Base-by-base conservation (phyloP, 2,329 filamentous ascomycete species). In the Fusarium zealandicum region DNA sequence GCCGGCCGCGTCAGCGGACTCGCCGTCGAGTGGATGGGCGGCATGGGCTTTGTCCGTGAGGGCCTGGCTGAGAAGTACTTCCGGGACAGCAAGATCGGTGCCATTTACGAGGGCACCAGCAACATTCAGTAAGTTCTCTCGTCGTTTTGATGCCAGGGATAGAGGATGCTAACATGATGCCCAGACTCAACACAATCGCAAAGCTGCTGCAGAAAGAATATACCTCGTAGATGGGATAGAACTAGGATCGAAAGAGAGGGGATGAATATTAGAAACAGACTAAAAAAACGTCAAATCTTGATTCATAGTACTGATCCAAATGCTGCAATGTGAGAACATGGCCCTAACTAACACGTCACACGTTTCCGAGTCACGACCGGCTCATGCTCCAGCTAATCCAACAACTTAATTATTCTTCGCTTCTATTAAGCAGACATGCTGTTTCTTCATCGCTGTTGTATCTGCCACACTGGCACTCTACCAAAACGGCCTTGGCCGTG, bases 21-120 rank as follows among this genome's bases (percentile, higher is more conserved):
- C 41, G 95, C 93, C 0, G 86, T 99, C 22, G 95, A 99, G 78
- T 99, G 95, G 95, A 98, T 98, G 93, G 95, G 95, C 40, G 95
- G 95, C 57, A 98, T 99, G 95, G 95, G 95, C 38, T 99, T 99
- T 69, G 95, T 99, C 13, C 82, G 95, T 37, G 95, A 99, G 75
- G 95, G 95, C 0, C 86, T 96, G 53, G 95, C 95, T 1, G 95
- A 99, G 85, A 99, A 99, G 85, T 97, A 89, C 80, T 99, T 89
- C 83, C 83, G 95, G 39, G 95, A 99, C 74, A 95, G 90, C 82
- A 99, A 98, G 88, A 99, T 99, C 70, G 95, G 95, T 9, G 92
- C 92, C 62, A 98, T 97, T 66, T 97, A 97, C 73, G 93, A 97
- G 80, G 95, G 95, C 27, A 93, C 90, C 49, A 92, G 88, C 76